These are phyloP conservation scores for Epichloe glyceriae DNA, from an alignment of 2,329 filamentous ascomycete genomes.

Conservation along the genomic window DNA sequence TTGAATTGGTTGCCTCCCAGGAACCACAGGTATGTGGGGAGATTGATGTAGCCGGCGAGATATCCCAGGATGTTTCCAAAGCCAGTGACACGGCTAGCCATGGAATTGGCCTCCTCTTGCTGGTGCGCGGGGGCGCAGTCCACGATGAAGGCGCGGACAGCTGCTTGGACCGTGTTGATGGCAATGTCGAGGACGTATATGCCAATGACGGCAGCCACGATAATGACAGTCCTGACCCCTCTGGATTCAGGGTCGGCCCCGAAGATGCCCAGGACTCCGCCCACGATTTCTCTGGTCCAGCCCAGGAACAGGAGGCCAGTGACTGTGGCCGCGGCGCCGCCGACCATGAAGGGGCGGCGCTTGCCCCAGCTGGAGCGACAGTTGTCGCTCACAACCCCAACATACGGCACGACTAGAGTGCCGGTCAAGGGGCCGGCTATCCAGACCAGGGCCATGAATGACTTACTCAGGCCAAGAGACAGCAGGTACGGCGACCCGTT, in stretches of 20 bases:
- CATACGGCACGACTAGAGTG: constrained; percentile 67
- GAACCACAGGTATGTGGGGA: constrained; percentile 63
- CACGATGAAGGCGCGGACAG: constrained; percentile 82
- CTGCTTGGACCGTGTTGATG: constrained; percentile 94
- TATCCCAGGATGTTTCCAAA: constrained; percentile 87
- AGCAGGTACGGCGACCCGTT: constrained; percentile 80
- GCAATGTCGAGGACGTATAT: constrained; percentile 89
- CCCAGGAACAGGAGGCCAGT: constrained; percentile 55
- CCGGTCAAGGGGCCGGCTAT: constrained; percentile 71
- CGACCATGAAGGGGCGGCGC: constrained; percentile 70
- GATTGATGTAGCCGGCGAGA: constrained; percentile 70
- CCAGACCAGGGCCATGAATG: constrained; percentile 73
- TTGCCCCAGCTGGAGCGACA: constrained; percentile 64
- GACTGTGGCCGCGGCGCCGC: constrained; percentile 54
- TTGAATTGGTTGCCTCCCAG: constrained; percentile 87
- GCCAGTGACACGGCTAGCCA: constrained; percentile 78
- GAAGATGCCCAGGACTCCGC: constrained; percentile 54
- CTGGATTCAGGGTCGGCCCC: constrained; percentile 54
- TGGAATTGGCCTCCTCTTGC: constrained; percentile 86
- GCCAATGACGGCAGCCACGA: constrained; percentile 69
- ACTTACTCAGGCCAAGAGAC: constrained; percentile 71
- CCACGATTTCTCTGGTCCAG: constrained; percentile 62
- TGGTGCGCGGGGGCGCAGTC: constrained; percentile 88
- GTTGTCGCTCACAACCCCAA: constrained; percentile 70
- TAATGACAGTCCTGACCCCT: constrained; percentile 51